Base-by-base conservation (phyloP, 208 protist genomes). In the Trypanosoma brucei region DNA sequence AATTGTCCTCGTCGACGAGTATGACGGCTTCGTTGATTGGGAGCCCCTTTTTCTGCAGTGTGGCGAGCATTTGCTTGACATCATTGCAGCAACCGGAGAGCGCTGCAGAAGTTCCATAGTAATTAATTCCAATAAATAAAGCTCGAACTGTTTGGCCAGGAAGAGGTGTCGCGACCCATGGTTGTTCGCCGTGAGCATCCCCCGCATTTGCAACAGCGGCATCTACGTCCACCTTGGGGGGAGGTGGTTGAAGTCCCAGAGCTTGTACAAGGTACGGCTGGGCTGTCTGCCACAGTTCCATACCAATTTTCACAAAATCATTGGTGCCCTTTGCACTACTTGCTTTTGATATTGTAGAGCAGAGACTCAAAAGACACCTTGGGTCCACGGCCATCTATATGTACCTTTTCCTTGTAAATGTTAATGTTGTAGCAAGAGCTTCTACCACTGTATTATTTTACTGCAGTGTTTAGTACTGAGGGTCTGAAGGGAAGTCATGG, bases 51-150 rank as follows among this genome's bases (percentile, higher is more conserved):
- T 72, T 75, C 70, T 88, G 81, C 38, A 93, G 80, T 34, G 75
- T 84, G 39, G 75, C 62, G 22, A 88, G 56, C 70, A 83, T 70
- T 57, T 77, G 63, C 37, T 61, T 55, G 3, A 88, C 83, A 37
- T 94, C 83, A 68, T 91, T 94, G 40, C 84, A 75, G 62, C 84
- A 94, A 2, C 84, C 84, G 11, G 57, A 70, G 30, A 94, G 81
- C 59, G 86, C 56, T 2, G 73, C 78, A 13, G 52, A 64, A 42
- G 80, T 79, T 54, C 82, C 75, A 66, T 78, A 80, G 78, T 90
- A 90, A 75, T 93, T 91, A 49, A 93, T 89, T 44, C 84, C 87
- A 45, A 88, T 78, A 42, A 91, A 70, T n/a, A 89, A 67, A 2
- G 81, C 76, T 8, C 66, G 63, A 22, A 80, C 70, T 30, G 66